These are phyloP conservation scores for Tritrichomonas musculus DNA, from an alignment of 208 protist genomes.

Conservation along the genomic window DNA sequence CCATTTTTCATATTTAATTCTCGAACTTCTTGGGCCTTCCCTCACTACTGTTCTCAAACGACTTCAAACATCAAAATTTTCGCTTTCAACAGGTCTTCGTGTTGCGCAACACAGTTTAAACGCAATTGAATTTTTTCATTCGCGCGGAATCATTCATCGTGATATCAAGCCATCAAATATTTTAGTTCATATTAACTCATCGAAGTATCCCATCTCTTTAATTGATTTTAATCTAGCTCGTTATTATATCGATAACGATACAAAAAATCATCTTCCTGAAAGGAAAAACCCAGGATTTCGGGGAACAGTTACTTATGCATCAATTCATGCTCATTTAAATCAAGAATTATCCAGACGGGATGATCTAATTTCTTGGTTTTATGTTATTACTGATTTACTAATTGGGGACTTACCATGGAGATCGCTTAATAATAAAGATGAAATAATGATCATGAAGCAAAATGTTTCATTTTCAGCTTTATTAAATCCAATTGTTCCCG, in stretches of 20 bases:
- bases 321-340: background rate
- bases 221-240: background rate
- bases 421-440: background rate
- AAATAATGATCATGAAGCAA: background rate
- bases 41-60: background rate
- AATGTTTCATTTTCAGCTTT: background rate
- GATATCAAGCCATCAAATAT: background rate
- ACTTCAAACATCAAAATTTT: background rate
- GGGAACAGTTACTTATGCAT: background rate
- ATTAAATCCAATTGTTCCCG: background rate
- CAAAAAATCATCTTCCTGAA: background rate
- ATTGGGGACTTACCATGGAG: background rate
- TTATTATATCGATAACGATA: background rate
- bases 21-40: background rate
- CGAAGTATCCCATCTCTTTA: background rate
- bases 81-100: background rate
- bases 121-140: background rate
- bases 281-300: background rate
- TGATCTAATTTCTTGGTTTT: slow-evolving; percentile 28
- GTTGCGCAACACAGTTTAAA: background rate
- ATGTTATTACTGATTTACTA: background rate
- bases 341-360: background rate
- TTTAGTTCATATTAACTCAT: background rate
- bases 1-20: background rate
- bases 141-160: background rate